Conservation (phyloP, 2,329 filamentous ascomycete genomes). For the Berkeleyomyces rouxiae region DNA sequence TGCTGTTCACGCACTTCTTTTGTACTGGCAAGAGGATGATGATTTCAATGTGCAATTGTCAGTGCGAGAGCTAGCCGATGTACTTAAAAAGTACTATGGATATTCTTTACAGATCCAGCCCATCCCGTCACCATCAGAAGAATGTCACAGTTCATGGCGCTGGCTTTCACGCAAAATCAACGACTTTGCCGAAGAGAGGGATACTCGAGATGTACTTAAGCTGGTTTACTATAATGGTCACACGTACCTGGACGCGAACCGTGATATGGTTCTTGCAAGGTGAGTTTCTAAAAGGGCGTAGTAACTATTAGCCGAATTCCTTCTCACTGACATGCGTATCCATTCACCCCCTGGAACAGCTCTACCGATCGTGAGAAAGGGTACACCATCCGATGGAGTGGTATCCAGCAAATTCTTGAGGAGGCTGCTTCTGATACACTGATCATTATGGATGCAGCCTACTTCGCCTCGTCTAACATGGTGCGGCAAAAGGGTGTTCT, state of each 20-base stretch:
- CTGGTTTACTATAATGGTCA: slow-evolving; percentile 42
- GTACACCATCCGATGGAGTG: slow-evolving; percentile 34
- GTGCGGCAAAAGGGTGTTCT: slow-evolving; percentile 34
- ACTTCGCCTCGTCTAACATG: slow-evolving; percentile 37
- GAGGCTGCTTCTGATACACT: slow-evolving; percentile 38
- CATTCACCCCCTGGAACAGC: slow-evolving; percentile 20
- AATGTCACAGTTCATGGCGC: slow-evolving; percentile 32
- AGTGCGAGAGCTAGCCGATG: slow-evolving; percentile 31
- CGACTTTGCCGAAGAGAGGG: slow-evolving; percentile 35
- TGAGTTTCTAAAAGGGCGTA: slow-evolving; percentile 18
- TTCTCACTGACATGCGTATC: not conserved
- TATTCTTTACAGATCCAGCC: slow-evolving; percentile 31
- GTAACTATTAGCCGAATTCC: not conserved
- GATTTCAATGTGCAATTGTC: slow-evolving; percentile 21
- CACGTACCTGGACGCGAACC: slow-evolving; percentile 36
- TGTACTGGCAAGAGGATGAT: slow-evolving; percentile 40
- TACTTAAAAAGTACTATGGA: slow-evolving; percentile 36
- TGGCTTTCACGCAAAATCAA: slow-evolving; percentile 36
- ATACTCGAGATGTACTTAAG: slow-evolving; percentile 39
- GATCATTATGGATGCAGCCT: slow-evolving; percentile 42
- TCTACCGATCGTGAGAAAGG: slow-evolving; percentile 28
- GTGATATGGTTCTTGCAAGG: slow-evolving; percentile 43
- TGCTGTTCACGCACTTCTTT: slow-evolving; percentile 34
- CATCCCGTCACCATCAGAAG: slow-evolving; percentile 33
- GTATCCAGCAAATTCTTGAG: slow-evolving; percentile 39